Percentiles rank a stretch among this genome's conserved stretches.
Evolutionary conservation across 2,329 filamentous ascomycete species (phyloP).

Genomic region (Aspergillus felis): DNA sequence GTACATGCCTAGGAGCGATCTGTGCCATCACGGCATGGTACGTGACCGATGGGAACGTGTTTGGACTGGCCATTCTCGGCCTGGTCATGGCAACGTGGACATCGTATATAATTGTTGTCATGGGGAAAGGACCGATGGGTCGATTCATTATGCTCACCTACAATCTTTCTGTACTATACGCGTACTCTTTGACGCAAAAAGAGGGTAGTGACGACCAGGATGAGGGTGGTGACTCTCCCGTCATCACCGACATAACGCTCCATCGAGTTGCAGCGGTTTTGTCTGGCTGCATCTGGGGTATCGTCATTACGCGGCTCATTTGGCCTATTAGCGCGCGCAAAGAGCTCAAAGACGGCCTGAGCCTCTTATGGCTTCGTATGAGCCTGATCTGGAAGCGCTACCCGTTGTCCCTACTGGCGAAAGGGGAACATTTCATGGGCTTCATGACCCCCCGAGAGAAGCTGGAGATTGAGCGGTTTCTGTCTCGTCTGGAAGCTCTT

Average conservation of each 20-base stretch:
- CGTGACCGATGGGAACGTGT: conserved; percentile 67
- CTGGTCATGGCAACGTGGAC: conserved; percentile 77
- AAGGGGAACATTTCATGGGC: conserved; percentile 53
- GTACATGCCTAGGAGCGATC: conserved; percentile 75
- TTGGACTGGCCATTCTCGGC: conserved; percentile 73
- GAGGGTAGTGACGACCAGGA: conserved; percentile 79
- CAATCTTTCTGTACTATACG: conserved; percentile 91
- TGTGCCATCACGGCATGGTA: conserved; percentile 77
- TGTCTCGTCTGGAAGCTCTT: conserved; percentile 68
- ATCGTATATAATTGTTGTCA: conserved; percentile 84
- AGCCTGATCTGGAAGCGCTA: conserved; percentile 95
- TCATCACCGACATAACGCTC: conserved; percentile 81
- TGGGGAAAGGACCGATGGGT: conserved; percentile 81
- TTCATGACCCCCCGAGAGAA: conserved; percentile 91
- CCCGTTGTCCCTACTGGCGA: conserved; percentile 70
- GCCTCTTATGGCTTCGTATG: conserved; percentile 90
- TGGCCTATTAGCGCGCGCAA: conserved; percentile 89
- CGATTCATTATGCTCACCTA: conserved; percentile 94
- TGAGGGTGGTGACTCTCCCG: conserved; percentile 76
- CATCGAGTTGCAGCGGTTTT: conserved; percentile 86
- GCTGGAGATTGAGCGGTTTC: conserved; percentile 76
- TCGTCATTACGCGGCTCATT: conserved; percentile 81
- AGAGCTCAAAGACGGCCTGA: conserved; percentile 85
- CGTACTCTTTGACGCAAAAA: conserved; percentile 78
- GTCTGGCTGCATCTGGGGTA: conserved; percentile 83